A percentile compares a stretch with the other conserved stretches of the same genome.
Conservation (phyloP, 345 rosid species). For the Eucalyptus grandis region DNA sequence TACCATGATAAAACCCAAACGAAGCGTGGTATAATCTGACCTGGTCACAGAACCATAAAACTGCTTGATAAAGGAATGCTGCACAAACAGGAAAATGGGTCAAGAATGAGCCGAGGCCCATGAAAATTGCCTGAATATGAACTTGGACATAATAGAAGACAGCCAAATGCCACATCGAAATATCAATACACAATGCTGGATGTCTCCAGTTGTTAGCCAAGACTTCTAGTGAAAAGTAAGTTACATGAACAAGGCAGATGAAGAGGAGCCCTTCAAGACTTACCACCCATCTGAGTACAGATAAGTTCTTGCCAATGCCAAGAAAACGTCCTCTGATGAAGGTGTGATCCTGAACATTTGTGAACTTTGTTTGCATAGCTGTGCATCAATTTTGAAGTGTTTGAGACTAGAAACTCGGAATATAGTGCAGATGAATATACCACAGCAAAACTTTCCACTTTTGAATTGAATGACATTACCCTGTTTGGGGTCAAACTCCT, state of each 20-base stretch:
- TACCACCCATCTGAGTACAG: constrained; percentile 50
- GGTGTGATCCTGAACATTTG: constrained; percentile 52
- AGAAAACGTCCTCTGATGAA: constrained; percentile 52
- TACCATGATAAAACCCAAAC: constrained; percentile 83
- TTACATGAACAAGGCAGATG: neutral
- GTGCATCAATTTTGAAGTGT: neutral
- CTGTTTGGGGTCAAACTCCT: constrained; percentile 23
- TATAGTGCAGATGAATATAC: neutral
- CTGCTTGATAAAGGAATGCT: constrained; percentile 88
- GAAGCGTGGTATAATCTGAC: constrained; percentile 68
- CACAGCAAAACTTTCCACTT: neutral
- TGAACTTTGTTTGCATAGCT: constrained; percentile 27
- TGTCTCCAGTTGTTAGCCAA: neutral
- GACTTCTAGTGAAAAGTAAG: neutral
- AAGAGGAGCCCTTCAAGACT: neutral
- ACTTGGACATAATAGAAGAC: neutral
- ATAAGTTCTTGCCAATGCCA: too few relatives aligned
- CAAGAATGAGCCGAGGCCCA: neutral
- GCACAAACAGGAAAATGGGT: neutral
- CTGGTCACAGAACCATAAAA: constrained; percentile 65
- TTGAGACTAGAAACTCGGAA: neutral
- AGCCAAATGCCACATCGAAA: neutral
- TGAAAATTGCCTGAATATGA: neutral
- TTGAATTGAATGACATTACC: constrained; percentile 8
- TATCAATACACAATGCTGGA: neutral